Conservation (phyloP, 805 yeast species). For the Candida manassasensis region DNA sequence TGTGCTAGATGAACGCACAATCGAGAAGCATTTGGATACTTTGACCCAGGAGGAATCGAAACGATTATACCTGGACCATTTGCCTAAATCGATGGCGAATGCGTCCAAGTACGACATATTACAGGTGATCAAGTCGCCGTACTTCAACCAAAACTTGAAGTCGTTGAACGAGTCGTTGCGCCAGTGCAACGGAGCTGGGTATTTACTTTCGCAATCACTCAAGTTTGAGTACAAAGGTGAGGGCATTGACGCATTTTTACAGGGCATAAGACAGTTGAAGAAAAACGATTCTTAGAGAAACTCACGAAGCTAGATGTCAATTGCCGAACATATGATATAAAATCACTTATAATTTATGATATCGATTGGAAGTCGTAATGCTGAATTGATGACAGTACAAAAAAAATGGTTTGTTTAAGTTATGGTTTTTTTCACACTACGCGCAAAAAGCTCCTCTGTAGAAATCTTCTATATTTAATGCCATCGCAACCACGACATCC, state of each 20-base stretch:
- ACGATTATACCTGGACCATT: conserved; percentile 27
- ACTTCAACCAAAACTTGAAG: conserved; percentile 40
- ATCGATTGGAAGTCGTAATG: too few species aligned
- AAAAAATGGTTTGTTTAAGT: too few species aligned
- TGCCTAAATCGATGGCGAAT: conserved; percentile 38
- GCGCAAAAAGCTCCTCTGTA: too few species aligned
- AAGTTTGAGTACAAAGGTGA: conserved; percentile 51
- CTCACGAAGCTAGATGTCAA: too few species aligned
- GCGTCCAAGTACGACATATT: conserved; percentile 34
- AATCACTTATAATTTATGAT: too few species aligned
- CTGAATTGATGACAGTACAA: too few species aligned
- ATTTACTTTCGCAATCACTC: conserved; percentile 43
- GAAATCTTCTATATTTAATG: too few species aligned
- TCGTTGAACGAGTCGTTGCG: conserved; percentile 40
- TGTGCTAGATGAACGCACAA: conserved; percentile 25
- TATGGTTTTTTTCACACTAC: too few species aligned
- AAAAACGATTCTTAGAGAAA: conserved; percentile 9
- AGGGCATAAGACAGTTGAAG: conserved; percentile 33
- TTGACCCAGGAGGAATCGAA: conserved; percentile 32
- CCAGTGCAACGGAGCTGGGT: conserved; percentile 41
- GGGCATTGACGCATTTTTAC: conserved; percentile 48
- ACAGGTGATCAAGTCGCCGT: conserved; percentile 44
- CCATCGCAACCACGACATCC: too few species aligned
- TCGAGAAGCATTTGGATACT: conserved; percentile 28
- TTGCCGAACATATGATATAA: too few species aligned